Evolutionary conservation across 2,329 filamentous ascomycete genomes (phyloP), one percentile per base, ranked within the genome.

Genomic region (Colletotrichum karsti): DNA sequence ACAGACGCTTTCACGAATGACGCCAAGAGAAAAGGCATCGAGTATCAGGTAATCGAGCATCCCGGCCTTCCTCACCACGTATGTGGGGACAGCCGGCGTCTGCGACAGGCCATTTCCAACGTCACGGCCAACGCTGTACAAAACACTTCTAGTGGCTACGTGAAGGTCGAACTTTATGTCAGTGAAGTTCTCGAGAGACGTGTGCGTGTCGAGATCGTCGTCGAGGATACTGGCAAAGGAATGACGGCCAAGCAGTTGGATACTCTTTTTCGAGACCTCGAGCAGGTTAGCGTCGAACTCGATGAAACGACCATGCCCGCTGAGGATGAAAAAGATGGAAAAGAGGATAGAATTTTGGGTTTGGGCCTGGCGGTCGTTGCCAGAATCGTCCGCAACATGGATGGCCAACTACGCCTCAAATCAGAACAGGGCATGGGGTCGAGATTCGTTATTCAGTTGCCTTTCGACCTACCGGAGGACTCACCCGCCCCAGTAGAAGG

Each of bases 351-450:
- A 54, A 90, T 90, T 0, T 79, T 97, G 1, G 95, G 95, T 0
- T 85, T 97, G 9, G 95, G 94, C 0, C 84, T 97, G n/a, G 94
- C 94, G 0, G 85, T 97, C 12, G 94, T 97, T n/a, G 92, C 93
- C 15, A 89, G 94, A 39, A 93, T 94, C 37, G 86, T 97, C 33
- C 88, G 91, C n/a, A 97, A 94, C 74, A 96, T 97, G 93, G 91
- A 95, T 66, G 95, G 94, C 0, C 94, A 97, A 74, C 79, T 97
- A 30, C 89, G 93, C 2, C 81, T 97, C 1, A 95, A 94, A 74
- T 97, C 94, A 0, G 93, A 96, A 73, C 87, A 92, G 75, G 92
- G 92, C 2, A 92, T 91, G 73, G 94, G 95, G 1, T 95, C 94
- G 18, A 87, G 92, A 58, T 97, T 97, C 71, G 90, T 94, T 20